Evolutionary conservation across 805 yeast genomes (phyloP), one percentile per base, ranked within the genome.

Genomic region (Yarrowia sp.): DNA sequence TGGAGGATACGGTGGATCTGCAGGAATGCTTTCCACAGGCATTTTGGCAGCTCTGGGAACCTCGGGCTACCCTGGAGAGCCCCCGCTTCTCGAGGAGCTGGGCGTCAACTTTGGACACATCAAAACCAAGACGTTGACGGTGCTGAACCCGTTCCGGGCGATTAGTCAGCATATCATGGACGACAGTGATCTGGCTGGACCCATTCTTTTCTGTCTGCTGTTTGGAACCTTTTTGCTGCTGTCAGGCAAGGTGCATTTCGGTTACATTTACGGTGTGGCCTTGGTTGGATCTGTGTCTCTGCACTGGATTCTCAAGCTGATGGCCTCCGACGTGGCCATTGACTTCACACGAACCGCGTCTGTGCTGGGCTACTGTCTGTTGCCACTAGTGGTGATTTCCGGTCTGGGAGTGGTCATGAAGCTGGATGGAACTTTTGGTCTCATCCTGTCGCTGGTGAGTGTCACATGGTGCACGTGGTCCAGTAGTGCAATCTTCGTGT

Each of bases 241-340:
- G 35, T 74, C 96, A 0, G 98, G 99, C 5, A 95, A 93, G 75
- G 89, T 93, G 16, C 98, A 95, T 75, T 95, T 95, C 74, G 98
- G 98, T 1, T 95, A 95, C 75, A 89, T 95, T 58, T 95, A 95
- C 72, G 98, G 99, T 41, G 96, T 95, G 44, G 98, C 97, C 0
- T 77, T 95, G 46, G 86, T 93, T 70, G 99, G 99, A 17, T 88
- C 96, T 1, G 73, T 90, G 16, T 85, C 96, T 33, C 83, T 92
- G 68, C 98, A 92, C 76, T 83, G 84, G 70, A 79, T 95, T 66
- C 88, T 96, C 75, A 92, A 89, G 74, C 80, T 91, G 67, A 95
- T 95, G 99, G 86, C 96, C 17, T 48, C 73, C 49, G 67, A 73
- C 64, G 68, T 74, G 46, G 68, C 76, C 54, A 77, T 83, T 64